Evolutionary conservation across 345 rosid species (phyloP), one percentile per base, ranked within the genome.

Genomic region (Eucalyptus pauciflora): DNA sequence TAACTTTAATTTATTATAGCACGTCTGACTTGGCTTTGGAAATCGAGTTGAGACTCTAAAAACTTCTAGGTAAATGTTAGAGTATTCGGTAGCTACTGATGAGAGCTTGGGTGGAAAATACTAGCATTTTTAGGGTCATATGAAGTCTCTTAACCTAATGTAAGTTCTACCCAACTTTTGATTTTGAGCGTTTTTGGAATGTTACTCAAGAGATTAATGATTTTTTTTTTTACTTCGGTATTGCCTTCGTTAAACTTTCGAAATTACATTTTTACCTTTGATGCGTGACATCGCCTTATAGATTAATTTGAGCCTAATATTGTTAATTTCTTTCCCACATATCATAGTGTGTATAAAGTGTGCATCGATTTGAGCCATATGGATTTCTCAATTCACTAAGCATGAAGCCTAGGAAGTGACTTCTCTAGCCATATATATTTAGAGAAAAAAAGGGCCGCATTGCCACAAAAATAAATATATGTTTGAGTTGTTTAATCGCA

Each of bases 241-340:
- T 67, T n/a, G 41, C 20, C 41, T 12, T 31, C 0, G 3, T 15
- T 67, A 3, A 31, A 67, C 79, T 31, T 67, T 67, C 6, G 22
- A 67, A 67, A 67, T 67, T 67, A 3, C 9, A 31, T 33, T 64
- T 64, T 1, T n/a, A 64, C 2, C 37, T n/a, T 60, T 11, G 29
- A 60, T 0, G 7, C 8, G 2, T 2, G 4, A 60, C 7, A 7
- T 60, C 2, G 1, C 67, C 3, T 0, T 17, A 17, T 51, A 22
- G 56, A 51, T 17, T 51, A 51, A 51, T 51, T 51, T 51, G 56
- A 51, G 22, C 56, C 9, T 51, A 16, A 67, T 67, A n/a, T 67
- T 67, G 22, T 31, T 15, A 2, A 67, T 67, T n/a, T 67, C 10
- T 31, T n/a, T n/a, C 71, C 3, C 37, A n/a, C 17, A n/a, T 0